Evolutionary conservation across 2,329 filamentous ascomycete species (phyloP).

Genomic region (Phoma sp.): DNA sequence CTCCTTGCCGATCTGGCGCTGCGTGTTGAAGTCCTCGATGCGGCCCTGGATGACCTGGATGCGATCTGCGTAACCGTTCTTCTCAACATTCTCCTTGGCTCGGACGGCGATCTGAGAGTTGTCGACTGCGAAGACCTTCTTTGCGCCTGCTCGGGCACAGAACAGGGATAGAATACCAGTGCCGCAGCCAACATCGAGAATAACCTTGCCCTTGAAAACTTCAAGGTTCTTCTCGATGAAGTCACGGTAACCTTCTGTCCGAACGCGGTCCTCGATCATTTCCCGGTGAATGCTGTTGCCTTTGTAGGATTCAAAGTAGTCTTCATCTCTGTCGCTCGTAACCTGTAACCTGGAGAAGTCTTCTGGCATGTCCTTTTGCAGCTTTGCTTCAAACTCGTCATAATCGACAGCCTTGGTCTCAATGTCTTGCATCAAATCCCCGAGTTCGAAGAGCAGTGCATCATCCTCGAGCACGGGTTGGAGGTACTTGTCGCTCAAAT

Average conservation of each 20-base stretch:
- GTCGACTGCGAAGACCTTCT: conserved; percentile 87
- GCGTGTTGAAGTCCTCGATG: conserved; percentile 80
- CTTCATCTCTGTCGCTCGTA: conserved; percentile 58
- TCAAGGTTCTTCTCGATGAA: conserved; percentile 93
- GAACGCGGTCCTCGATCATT: conserved; percentile 89
- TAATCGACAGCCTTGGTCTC: conserved; percentile 40
- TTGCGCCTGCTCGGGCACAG: conserved; percentile 86
- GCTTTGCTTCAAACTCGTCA: conserved; percentile 45
- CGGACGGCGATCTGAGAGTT: conserved; percentile 90
- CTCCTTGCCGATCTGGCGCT: conserved; percentile 54
- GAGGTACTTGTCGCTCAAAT: conserved; percentile 78
- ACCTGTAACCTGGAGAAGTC: conserved; percentile 37
- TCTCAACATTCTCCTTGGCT: conserved; percentile 81
- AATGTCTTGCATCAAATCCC: conserved; percentile 65
- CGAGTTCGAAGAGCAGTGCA: conserved; percentile 83
- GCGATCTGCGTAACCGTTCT: conserved; percentile 74
- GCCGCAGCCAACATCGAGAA: conserved; percentile 88
- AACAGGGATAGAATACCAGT: conserved; percentile 91
- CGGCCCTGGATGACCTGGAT: conserved; percentile 85
- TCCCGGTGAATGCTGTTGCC: conserved; percentile 84
- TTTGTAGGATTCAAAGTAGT: conserved; percentile 70
- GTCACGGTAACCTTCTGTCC: conserved; percentile 90
- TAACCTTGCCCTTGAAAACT: conserved; percentile 82
- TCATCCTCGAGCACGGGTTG: conserved; percentile 89
- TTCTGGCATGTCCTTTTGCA: conserved; percentile 50